Percentiles rank a stretch among this genome's conserved stretches.
phyloP scores from a whole-genome alignment of 306 rosid species.

The Trichosanthes cucumerina region DNA sequence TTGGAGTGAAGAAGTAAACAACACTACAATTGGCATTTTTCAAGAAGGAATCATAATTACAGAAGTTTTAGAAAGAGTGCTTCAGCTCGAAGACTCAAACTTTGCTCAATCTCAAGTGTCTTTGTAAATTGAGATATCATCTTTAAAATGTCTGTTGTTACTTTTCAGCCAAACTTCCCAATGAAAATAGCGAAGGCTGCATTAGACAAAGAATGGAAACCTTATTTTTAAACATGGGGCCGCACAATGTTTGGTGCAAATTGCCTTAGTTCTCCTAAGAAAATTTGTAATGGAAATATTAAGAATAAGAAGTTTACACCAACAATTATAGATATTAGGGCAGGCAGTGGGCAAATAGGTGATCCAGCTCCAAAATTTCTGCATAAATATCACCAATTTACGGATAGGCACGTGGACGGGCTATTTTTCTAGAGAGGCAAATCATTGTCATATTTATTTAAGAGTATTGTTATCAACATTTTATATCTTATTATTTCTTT shows the following conservation, averaged over 20 bases:
- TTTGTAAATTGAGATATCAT: not conserved
- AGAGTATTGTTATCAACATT: not conserved
- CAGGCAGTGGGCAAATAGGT: not conserved
- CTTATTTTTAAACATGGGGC: not conserved
- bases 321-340: not conserved
- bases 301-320: not conserved
- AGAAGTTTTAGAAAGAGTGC: not conserved
- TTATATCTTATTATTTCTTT: constrained; percentile 9
- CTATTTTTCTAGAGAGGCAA: not conserved
- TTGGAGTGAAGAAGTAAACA: not conserved
- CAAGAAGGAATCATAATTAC: not conserved
- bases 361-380: not conserved
- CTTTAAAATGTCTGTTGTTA: not conserved
- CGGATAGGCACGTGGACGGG: not conserved
- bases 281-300: not conserved
- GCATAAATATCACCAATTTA: not conserved
- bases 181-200: not conserved
- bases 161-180: not conserved
- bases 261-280: not conserved
- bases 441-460: not conserved
- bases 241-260: not conserved
- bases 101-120: not conserved
- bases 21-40: not conserved
- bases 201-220: not conserved
- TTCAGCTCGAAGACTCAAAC: not conserved